Evolutionary conservation across 192 early-diverging fungal species (phyloP).

Genomic region (Funneliformis mosseae): DNA sequence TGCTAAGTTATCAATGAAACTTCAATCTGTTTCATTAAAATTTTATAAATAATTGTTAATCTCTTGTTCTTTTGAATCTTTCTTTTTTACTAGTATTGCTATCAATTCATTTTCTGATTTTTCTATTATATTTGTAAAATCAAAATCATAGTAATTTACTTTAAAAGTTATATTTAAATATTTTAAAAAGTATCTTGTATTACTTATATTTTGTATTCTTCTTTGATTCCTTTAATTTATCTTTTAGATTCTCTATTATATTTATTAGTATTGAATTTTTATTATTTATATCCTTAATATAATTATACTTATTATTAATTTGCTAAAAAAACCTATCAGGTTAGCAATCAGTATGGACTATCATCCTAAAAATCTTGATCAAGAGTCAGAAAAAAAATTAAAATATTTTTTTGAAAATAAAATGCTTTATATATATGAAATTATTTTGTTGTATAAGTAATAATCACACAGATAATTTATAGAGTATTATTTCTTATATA

Average conservation of each 20-base stretch:
- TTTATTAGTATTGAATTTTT: constrained; percentile 2
- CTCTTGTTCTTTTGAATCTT: neutral
- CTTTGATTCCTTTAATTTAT: neutral
- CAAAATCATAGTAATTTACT: neutral
- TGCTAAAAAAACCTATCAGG: too few species aligned
- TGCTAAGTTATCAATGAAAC: neutral
- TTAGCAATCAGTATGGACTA: too few species aligned
- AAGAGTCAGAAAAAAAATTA: too few species aligned
- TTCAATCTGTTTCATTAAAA: neutral
- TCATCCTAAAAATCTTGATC: too few species aligned
- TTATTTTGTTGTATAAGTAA: too few species aligned
- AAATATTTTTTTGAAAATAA: too few species aligned
- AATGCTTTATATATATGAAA: too few species aligned
- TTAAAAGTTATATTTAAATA: neutral
- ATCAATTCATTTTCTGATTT: neutral
- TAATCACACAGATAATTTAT: too few species aligned
- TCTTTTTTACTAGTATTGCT: neutral
- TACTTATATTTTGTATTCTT: too few species aligned
- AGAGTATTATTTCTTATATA: too few species aligned
- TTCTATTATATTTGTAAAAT: neutral
- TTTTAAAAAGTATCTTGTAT: neutral
- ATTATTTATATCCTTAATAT: neutral
- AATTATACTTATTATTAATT: neutral
- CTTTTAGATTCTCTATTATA: constrained; percentile 9
- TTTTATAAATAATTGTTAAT: neutral